These are phyloP conservation scores for Mycena pura DNA, from an alignment of 768 basidiomycete genomes.

Conservation along the genomic window DNA sequence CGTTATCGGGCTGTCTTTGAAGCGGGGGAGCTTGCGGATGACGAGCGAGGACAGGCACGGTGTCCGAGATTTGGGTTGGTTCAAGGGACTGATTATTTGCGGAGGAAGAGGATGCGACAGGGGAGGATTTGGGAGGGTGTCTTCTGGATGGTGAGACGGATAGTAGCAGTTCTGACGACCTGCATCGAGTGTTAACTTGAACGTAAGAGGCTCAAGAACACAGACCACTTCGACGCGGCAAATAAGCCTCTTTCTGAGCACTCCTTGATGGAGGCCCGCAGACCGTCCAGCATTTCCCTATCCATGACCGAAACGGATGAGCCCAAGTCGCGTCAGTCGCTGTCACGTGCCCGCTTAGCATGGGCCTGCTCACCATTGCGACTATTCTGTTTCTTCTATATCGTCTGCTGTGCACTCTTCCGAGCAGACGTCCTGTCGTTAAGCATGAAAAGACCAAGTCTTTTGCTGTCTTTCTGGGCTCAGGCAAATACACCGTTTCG, in stretches of 20 bases:
- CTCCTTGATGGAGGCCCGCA: constrained; percentile 70
- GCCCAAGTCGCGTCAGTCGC: background rate
- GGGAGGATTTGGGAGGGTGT: constrained; percentile 42
- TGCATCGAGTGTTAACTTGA: constrained; percentile 34
- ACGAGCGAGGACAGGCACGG: constrained; percentile 29
- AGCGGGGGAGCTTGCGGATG: constrained; percentile 47
- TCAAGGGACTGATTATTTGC: constrained; percentile 23
- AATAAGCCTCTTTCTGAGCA: constrained; percentile 76
- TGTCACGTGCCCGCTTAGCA: constrained; percentile 2
- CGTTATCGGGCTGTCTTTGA: constrained; percentile 39
- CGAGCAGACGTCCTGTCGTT: background rate
- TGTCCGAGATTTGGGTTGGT: constrained; percentile 22
- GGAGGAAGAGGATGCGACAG: constrained; percentile 35
- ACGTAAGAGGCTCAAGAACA: constrained; percentile 24
- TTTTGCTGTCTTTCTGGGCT: constrained; percentile 91
- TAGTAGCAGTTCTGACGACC: constrained; percentile 74
- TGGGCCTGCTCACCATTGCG: constrained; percentile 2
- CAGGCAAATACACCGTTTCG: constrained; percentile 60
- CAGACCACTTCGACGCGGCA: constrained; percentile 80
- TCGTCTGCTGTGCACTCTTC: constrained; percentile 23
- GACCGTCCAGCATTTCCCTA: constrained; percentile 55
- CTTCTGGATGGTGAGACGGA: constrained; percentile 43
- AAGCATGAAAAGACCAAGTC: constrained; percentile 18
- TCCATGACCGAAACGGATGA: constrained; percentile 42
- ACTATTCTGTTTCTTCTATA: constrained; percentile 4